phyloP scores from a whole-genome alignment of 176 grass and related monocot species.

The Carex littledalei region DNA sequence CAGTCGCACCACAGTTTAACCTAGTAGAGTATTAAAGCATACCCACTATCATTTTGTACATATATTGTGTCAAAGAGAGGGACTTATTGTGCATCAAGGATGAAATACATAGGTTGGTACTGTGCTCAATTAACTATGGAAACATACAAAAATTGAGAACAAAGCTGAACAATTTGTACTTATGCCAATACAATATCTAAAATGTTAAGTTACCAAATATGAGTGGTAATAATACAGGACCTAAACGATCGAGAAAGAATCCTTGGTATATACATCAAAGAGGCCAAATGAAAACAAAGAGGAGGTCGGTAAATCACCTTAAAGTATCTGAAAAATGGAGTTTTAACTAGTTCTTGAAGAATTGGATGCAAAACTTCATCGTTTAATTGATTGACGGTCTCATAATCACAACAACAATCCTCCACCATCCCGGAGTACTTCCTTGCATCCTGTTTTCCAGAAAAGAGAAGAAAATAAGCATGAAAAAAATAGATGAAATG shows the following conservation, averaged over 20 bases:
- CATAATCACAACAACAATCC: constrained; percentile 89
- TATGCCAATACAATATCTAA: background rate
- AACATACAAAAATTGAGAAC: background rate
- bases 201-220: background rate
- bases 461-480: background rate
- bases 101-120: background rate
- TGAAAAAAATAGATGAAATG: background rate
- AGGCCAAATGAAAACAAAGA: background rate
- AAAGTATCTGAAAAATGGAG: constrained; percentile 95
- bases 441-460: constrained; percentile 34
- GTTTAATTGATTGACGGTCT: constrained; percentile 82
- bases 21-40: constrained; percentile 28
- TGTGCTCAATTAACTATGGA: background rate
- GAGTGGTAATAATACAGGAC: background rate
- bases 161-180: background rate
- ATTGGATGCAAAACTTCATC: constrained; percentile 72
- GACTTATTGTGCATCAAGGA: background rate
- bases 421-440: constrained; percentile 85
- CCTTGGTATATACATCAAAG: background rate
- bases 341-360: constrained; percentile 68
- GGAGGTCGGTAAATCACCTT: constrained; percentile 46
- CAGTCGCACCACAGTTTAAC: constrained; percentile 98
- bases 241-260: background rate
- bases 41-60: background rate
- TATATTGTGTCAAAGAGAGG: background rate